Conservation (phyloP, 805 yeast species). For the Myxozyma neglecta region DNA sequence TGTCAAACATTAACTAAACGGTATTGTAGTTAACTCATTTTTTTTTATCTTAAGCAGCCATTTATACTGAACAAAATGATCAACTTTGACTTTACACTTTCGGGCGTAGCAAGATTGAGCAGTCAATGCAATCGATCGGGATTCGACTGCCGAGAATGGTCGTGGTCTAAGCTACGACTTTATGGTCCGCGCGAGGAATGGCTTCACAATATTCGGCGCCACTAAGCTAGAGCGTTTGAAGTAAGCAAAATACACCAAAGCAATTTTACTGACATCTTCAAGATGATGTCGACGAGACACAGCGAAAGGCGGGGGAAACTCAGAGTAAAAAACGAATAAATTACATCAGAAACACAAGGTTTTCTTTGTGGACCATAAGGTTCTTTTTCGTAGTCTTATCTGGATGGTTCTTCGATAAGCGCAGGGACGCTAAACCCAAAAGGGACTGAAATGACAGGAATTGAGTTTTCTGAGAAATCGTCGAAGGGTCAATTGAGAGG, state of each 20-base stretch:
- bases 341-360: not conserved
- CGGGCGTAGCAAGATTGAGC: too few relatives aligned
- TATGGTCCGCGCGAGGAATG: conserved; percentile 3
- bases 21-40: too few relatives aligned
- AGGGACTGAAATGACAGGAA: not conserved
- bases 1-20: too few relatives aligned
- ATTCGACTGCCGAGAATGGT: conserved; percentile 6
- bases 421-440: conserved; percentile 1
- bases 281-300: too few relatives aligned
- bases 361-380: not conserved
- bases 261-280: too few relatives aligned
- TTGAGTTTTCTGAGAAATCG: not conserved
- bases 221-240: not conserved
- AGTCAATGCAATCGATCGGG: not conserved
- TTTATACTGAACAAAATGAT: too few relatives aligned
- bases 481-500: not conserved
- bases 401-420: not conserved
- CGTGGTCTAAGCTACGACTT: not conserved
- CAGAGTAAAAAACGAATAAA: too few relatives aligned
- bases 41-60: too few relatives aligned
- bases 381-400: not conserved
- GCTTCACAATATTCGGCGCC: not conserved
- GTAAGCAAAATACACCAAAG: too few relatives aligned
- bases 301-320: not conserved
- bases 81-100: too few relatives aligned